phyloP scores from a whole-genome alignment of 257 asterid species.

The Gentiana straminea region DNA sequence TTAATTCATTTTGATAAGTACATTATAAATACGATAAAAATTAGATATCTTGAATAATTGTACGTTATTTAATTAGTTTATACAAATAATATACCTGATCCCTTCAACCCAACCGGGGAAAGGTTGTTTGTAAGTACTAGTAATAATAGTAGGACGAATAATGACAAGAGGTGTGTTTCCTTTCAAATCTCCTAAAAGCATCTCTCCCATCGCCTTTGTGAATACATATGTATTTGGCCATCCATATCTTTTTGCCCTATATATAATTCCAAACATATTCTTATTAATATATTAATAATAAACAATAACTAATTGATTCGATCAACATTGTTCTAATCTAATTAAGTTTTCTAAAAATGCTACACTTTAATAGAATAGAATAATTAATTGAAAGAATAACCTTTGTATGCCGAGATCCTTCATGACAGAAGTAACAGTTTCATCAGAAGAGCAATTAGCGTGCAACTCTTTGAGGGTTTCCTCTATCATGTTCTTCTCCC shows the following conservation, averaged over 20 bases:
- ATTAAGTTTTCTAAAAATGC: not conserved
- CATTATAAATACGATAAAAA: too few species aligned
- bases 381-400: constrained; percentile 7
- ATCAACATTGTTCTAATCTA: too few species aligned
- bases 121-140: constrained; percentile 70
- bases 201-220: constrained; percentile 85
- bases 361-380: not conserved
- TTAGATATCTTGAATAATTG: too few species aligned
- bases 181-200: constrained; percentile 37
- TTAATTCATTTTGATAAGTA: too few species aligned
- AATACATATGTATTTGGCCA: constrained; percentile 87
- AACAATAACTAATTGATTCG: not conserved
- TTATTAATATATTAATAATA: not conserved
- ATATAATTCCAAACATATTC: not conserved
- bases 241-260: constrained; percentile 60
- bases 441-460: constrained; percentile 12
- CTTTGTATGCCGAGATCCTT: constrained; percentile 33
- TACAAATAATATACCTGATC: constrained; percentile 26
- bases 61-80: too few species aligned
- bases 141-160: constrained; percentile 63
- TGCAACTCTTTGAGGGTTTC: constrained; percentile 20
- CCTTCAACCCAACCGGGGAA: constrained; percentile 96
- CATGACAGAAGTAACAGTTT: constrained; percentile 20
- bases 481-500: constrained; percentile 23
- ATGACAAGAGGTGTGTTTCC: constrained; percentile 41